A percentile compares a stretch with the other conserved stretches of the same genome.
These are phyloP conservation scores for Oryza australiensis DNA, from an alignment of 176 grass and related monocot species.

Conservation along the genomic window DNA sequence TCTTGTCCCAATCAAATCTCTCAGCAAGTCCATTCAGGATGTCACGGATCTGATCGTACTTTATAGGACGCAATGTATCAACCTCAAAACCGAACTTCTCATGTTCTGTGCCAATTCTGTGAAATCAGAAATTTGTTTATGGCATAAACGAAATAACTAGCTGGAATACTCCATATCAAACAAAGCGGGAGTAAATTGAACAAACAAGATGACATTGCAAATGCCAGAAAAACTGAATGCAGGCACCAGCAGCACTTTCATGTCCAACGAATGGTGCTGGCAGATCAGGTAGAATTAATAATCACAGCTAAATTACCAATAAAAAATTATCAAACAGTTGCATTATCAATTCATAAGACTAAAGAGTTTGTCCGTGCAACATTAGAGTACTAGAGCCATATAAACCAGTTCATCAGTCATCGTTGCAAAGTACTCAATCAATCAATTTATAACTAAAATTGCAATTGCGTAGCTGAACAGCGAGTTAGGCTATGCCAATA, in stretches of 20 bases:
- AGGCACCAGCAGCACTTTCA: background rate
- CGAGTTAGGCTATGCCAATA: background rate
- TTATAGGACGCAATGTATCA: conserved; percentile 80
- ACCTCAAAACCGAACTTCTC: conserved; percentile 98
- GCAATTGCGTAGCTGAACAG: background rate
- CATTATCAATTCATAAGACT: background rate
- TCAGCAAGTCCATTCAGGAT: conserved; percentile 83
- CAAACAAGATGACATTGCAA: background rate
- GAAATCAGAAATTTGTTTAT: conserved; percentile 3
- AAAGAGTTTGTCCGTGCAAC: background rate
- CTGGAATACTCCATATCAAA: background rate
- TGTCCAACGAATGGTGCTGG: background rate
- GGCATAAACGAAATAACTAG: background rate
- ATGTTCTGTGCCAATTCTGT: conserved; percentile 98
- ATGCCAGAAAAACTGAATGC: background rate
- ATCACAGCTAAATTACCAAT: background rate
- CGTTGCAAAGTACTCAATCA: background rate
- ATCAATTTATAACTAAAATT: background rate
- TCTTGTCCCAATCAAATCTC: conserved; percentile 91
- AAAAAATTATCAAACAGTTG: background rate
- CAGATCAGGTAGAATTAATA: background rate
- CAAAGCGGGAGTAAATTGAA: background rate
- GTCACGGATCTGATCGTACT: conserved; percentile 85
- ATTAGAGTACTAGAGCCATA: background rate
- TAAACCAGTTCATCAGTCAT: background rate